These are phyloP conservation scores for Fragaria nilgerrensis DNA, from an alignment of 306 rosid species.

Conservation along the genomic window DNA sequence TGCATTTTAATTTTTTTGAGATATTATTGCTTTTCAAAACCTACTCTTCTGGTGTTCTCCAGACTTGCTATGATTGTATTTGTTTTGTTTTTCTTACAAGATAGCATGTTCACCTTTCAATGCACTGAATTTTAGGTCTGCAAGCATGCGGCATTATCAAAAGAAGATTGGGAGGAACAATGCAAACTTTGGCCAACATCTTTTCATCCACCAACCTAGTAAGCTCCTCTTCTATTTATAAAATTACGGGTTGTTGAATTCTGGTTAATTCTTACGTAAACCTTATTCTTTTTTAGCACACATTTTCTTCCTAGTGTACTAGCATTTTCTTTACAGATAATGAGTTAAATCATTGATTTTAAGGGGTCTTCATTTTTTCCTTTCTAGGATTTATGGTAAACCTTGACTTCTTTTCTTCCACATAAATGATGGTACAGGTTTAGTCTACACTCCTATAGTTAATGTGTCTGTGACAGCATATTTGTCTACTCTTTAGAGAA, in stretches of 20 bases:
- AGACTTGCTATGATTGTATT: not conserved
- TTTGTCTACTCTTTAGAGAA: not conserved
- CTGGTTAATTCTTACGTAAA: slow-evolving; percentile 1
- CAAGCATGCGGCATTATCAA: slow-evolving; percentile 71
- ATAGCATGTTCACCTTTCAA: slow-evolving; percentile 8
- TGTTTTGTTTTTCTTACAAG: not conserved
- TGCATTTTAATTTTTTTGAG: not conserved
- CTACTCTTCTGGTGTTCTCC: not conserved
- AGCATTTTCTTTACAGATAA: not conserved
- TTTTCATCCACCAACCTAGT: slow-evolving; percentile 93
- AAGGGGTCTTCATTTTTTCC: not conserved
- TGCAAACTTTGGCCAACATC: slow-evolving; percentile 97
- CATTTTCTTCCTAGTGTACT: not conserved
- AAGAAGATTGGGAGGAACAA: slow-evolving; percentile 98
- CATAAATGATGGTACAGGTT: not conserved
- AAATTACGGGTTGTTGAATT: not conserved
- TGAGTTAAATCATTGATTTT: not conserved
- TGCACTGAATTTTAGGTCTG: slow-evolving; percentile 51
- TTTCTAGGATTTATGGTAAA: not conserved
- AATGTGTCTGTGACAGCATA: not conserved
- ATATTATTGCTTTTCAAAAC: not conserved
- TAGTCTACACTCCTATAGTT: not conserved
- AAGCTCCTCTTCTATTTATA: slow-evolving; percentile 24
- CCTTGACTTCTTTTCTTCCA: not conserved
- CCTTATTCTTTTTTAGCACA: not conserved